phyloP scores from a whole-genome alignment of 2,329 filamentous ascomycete genomes.

The Aspergillus sp. region DNA sequence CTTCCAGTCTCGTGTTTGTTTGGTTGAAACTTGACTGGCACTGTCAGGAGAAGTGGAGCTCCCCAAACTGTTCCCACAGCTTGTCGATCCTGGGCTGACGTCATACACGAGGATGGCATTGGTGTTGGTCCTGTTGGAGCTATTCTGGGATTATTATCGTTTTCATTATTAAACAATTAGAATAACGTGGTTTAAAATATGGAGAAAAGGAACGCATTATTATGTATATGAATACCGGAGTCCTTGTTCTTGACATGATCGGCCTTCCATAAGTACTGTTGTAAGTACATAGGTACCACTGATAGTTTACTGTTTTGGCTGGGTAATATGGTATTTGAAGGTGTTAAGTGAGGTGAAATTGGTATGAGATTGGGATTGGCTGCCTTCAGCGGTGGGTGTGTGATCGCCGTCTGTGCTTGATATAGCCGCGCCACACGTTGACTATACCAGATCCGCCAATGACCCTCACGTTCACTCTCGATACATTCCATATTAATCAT shows the following conservation, averaged over 20 bases:
- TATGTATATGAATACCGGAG: neutral
- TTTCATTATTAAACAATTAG: neutral
- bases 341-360: neutral
- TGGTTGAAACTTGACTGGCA: neutral
- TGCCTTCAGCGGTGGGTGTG: neutral
- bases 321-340: too few species aligned
- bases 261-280: neutral
- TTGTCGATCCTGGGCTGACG: conserved; percentile 18
- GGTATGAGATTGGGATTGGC: neutral
- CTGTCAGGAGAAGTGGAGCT: neutral
- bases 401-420: conserved; percentile 4
- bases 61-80: neutral
- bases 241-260: neutral
- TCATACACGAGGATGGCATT: neutral
- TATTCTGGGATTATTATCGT: neutral
- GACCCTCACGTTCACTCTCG: neutral
- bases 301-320: too few species aligned
- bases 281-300: neutral
- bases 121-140: too few species aligned
- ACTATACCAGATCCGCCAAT: neutral
- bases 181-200: neutral
- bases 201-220: neutral
- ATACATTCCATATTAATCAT: too few species aligned
- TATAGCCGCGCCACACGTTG: neutral
- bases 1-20: too few species aligned